Conservation (phyloP, 2,329 filamentous ascomycete genomes). For the Penicillium sp. region DNA sequence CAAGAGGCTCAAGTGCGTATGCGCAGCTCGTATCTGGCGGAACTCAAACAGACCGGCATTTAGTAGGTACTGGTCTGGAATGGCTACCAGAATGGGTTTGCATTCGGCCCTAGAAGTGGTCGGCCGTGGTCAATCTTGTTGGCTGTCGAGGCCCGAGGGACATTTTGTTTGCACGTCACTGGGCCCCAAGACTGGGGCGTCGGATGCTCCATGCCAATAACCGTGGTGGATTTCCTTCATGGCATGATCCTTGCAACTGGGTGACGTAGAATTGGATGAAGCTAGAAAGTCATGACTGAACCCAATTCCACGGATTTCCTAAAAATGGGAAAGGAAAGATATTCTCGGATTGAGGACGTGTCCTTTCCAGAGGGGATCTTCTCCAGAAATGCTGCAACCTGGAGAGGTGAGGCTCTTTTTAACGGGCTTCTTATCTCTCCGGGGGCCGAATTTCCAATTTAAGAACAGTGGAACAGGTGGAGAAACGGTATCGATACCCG, state of each 20-base stretch:
- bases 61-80: background rate
- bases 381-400: background rate
- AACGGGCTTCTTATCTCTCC: background rate
- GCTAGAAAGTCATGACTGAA: background rate
- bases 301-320: too few species aligned
- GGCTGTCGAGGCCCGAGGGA: background rate
- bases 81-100: background rate
- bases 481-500: constrained; percentile 8
- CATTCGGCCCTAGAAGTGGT: background rate
- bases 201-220: background rate
- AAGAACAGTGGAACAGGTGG: constrained; percentile 8
- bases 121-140: background rate
- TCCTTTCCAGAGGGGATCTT: background rate
- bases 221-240: background rate
- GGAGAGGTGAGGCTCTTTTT: constrained; percentile 6
- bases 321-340: too few species aligned
- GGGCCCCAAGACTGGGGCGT: constrained; percentile 2
- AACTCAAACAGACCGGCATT: background rate
- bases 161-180: background rate
- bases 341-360: background rate
- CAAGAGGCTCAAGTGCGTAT: constrained; percentile 4
- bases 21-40: constrained; percentile 2
- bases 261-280: background rate
- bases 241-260: background rate
- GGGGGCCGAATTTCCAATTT: constrained; percentile 10